These are phyloP conservation scores for Scutellaria minor DNA, from an alignment of 257 asterid species.

Conservation along the genomic window DNA sequence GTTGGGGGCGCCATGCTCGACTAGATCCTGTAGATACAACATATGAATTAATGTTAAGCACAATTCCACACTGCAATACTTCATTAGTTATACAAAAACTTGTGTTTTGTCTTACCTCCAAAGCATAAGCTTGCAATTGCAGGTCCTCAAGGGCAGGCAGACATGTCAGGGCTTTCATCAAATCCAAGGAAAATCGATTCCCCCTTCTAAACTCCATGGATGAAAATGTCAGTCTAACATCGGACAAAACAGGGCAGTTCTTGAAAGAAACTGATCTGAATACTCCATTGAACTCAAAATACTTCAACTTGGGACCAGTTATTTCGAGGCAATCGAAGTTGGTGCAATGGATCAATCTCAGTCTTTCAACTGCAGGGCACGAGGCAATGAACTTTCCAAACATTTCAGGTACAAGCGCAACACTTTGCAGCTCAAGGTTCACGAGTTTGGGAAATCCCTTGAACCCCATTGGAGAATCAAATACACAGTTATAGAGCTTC, in stretches of 20 bases:
- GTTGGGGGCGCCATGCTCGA: conserved; percentile 55
- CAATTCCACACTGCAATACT: not conserved
- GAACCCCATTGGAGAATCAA: conserved; percentile 45
- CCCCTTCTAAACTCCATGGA: conserved; percentile 50
- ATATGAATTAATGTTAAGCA: not conserved
- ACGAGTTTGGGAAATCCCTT: conserved; percentile 55
- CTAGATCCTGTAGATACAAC: conserved; percentile 52
- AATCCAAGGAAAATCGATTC: conserved; percentile 46
- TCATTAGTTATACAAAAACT: not conserved
- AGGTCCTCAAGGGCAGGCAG: conserved; percentile 56
- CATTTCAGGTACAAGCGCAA: conserved; percentile 36
- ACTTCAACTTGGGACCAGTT: conserved; percentile 48
- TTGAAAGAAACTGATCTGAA: conserved; percentile 50
- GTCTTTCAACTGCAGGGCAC: conserved; percentile 53
- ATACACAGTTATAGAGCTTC: conserved; percentile 52
- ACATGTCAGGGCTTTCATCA: conserved; percentile 52
- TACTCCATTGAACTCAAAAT: conserved; percentile 54
- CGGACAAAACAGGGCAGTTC: conserved; percentile 48
- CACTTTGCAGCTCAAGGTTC: conserved; percentile 52
- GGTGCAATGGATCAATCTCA: conserved; percentile 53
- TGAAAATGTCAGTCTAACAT: conserved; percentile 44
- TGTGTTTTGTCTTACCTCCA: conserved; percentile 52
- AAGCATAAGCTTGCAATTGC: conserved; percentile 50
- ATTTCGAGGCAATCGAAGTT: conserved; percentile 52
- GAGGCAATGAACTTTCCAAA: conserved; percentile 45